A percentile compares a stretch with the other conserved stretches of the same genome.
Evolutionary conservation across 2,329 filamentous ascomycete species (phyloP).

Genomic region (Aspergillus texensis): DNA sequence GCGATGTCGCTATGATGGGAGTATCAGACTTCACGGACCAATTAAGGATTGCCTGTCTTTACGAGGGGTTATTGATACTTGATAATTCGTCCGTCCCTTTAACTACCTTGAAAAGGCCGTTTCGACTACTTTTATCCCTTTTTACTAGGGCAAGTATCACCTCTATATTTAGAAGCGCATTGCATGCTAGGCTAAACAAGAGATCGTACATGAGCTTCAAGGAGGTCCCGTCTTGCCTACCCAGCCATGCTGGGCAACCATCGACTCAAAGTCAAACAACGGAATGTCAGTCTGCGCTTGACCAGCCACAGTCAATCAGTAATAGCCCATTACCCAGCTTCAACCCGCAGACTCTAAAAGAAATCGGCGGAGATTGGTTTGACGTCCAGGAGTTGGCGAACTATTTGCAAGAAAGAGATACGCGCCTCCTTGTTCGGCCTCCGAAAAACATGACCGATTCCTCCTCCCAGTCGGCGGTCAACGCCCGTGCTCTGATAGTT

Average conservation of each 20-base stretch:
- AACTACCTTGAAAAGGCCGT: background rate
- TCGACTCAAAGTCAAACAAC: background rate
- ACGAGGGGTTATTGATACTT: background rate
- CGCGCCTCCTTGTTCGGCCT: background rate
- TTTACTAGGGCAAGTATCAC: background rate
- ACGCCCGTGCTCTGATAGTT: background rate
- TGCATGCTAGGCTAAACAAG: background rate
- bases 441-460: background rate
- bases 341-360: background rate
- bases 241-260: background rate
- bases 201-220: background rate
- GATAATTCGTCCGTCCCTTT: background rate
- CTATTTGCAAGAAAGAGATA: background rate
- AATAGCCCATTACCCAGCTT: background rate
- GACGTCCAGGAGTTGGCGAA: background rate
- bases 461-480: background rate
- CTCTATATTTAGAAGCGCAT: background rate
- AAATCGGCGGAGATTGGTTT: background rate
- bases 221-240: background rate
- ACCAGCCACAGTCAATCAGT: background rate
- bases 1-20: background rate
- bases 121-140: background rate
- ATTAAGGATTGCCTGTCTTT: background rate
- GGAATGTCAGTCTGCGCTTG: background rate
- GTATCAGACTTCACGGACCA: background rate